Base-by-base conservation (phyloP, 202 grass and related monocot genomes). In the Zizania palustris region DNA sequence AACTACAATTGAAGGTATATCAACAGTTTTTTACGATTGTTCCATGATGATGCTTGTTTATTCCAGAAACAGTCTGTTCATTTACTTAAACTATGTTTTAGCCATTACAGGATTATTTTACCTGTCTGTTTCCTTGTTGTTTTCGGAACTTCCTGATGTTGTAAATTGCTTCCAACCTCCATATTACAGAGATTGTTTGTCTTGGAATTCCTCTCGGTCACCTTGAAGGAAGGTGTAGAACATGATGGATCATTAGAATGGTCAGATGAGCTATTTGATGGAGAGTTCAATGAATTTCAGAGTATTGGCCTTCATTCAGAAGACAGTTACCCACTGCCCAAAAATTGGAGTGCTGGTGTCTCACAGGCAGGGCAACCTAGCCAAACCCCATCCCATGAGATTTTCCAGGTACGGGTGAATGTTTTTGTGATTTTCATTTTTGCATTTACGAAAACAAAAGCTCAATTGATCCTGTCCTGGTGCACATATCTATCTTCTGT, bases 1-100 rank as follows among this genome's bases (percentile, higher is more conserved):
- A 99, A 81, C 81, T 95, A 82, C 68, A 81, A 75, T 79, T 95
- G 83, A 99, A 99, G 96, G 96, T 93, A 88, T 15, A 66, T 38
- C 16, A 14, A 21, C 49, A 60, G 9, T 50, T 34, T 37, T 50
- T 70, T 45, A 63, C 8, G 65, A 59, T 34, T 54, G 50, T 54
- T 66, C 45, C 37, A 43, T 75, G 18, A 15, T 48, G 34, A 43
- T 86, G 41, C 14, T 65, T 82, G 15, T 71, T 69, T 19, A 56
- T 41, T 33, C 3, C 18, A 62, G 9, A 83, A 71, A 44, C 44
- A 19, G 7, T 36, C 37, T 0, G 8, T 70, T 5, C 15, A 16
- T 18, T 73, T n/a, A 57, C 21, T 81, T 79, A 11, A 38, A 22
- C n/a, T 83, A 16, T 63, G n/a, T 73, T 70, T 80, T 65, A 53